Base-by-base conservation (phyloP, 2,329 filamentous ascomycete genomes). In the Passalora sequoiae region DNA sequence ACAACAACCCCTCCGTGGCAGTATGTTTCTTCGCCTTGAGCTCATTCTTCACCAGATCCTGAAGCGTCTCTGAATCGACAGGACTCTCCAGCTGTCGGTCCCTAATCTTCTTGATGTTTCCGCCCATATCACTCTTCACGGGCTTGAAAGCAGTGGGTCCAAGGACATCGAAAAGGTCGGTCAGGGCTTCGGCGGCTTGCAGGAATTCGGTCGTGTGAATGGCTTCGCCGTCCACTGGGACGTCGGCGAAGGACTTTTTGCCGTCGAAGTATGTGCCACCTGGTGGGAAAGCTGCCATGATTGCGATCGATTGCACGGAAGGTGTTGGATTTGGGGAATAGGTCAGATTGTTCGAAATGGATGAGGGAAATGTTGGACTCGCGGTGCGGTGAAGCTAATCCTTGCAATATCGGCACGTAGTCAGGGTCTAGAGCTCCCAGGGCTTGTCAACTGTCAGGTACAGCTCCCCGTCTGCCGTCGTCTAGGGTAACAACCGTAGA, bases 61-160 rank as follows among this genome's bases (percentile, higher is more conserved):
- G 92, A 44, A 98, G 74, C 44, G 81, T 94, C 59, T 78, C 74
- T n/a, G 86, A 94, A 53, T 89, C 83, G 41, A 74, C 73, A 21
- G 89, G 88, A 44, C 86, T 80, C 44, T 83, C 86, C 42, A 83
- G 75, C 65, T 91, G 84, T 57, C 89, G 81, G 40, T 89, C 82
- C 53, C 86, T 81, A 67, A 97, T 76, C 85, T 98, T 97, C 88
- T 89, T 89, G 71, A 97, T 78, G 71, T 98, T 98, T 65, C 86
- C 86, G 37, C 80, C 67, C 73, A 98, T 86, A 69, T 98, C 92
- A 56, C 71, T 84, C 78, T 95, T 96, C 64, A 97, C 91, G 19
- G 87, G 85, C 42, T 76, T 80, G 71, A 98, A 97, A 53, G 89
- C 89, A 24, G 84, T 78, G 32, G 73, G 76, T 40, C 77, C 78